These are phyloP conservation scores for Actinomortierella ambigua DNA, from an alignment of 371 early-diverging fungal species.

Conservation along the genomic window DNA sequence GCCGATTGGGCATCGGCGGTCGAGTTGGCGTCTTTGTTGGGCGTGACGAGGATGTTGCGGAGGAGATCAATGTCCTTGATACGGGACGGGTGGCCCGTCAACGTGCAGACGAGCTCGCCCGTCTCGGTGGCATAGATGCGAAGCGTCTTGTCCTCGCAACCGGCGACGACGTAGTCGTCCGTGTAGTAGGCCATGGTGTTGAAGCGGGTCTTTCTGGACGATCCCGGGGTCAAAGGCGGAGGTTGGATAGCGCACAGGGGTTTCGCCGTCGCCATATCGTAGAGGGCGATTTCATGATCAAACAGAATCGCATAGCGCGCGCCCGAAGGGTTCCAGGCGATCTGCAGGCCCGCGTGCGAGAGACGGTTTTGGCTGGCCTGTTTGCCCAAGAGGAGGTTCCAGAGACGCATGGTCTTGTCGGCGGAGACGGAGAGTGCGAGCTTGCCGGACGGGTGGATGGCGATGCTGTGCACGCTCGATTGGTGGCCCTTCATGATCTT, in stretches of 20 bases:
- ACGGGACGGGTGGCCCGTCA: constrained; percentile 60
- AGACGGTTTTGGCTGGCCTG: constrained; percentile 66
- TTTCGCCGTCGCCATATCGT: constrained; percentile 67
- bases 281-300: constrained; percentile 72
- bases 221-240: constrained; percentile 53
- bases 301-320: constrained; percentile 78
- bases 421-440: constrained; percentile 82
- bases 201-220: constrained; percentile 49
- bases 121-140: constrained; percentile 64
- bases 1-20: constrained; percentile 18
- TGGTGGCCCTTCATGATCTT: constrained; percentile 92
- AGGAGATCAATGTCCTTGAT: constrained; percentile 54
- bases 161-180: constrained; percentile 67
- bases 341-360: constrained; percentile 60
- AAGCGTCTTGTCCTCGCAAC: constrained; percentile 75
- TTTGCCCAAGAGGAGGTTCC: constrained; percentile 90
- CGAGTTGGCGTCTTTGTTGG: constrained; percentile 36
- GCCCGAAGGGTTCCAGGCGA: constrained; percentile 80
- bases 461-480: constrained; percentile 72
- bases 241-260: constrained; percentile 55
- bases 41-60: constrained; percentile 45
- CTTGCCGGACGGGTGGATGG: constrained; percentile 93
- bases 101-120: constrained; percentile 59
- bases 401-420: constrained; percentile 84
- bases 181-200: constrained; percentile 52